Base-by-base conservation (phyloP, 116 monocot genomes). In the Posidonia oceanica region DNA sequence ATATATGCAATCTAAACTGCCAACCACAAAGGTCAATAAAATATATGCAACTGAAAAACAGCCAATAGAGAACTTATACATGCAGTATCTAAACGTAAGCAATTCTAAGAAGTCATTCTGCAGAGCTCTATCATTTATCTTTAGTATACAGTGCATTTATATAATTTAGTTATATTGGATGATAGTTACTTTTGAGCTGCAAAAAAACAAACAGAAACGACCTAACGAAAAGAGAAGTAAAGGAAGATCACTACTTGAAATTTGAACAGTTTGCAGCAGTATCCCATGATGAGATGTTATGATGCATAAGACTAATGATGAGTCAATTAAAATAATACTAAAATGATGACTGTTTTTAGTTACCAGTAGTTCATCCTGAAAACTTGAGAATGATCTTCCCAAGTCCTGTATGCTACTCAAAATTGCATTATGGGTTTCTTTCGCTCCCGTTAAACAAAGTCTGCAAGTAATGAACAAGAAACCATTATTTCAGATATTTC, bases 361-460 rank as follows among this genome's bases (percentile, higher is more conserved):
- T 91, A 96, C 91, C 87, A 96, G 76, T 17, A 96, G 86, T 96
- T 96, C 96, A 76, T 96, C 96, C 63, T 89, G 77, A 57, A 91
- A 96, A 64, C 38, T 76, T 74, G 91, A 77, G 71, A 96, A 89
- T 74, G 79, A 86, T 75, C 81, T 84, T 69, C 84, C 86, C 73
- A 96, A 79, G 58, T 85, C 77, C 39, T 87, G 88, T 80, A 96
- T 89, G 63, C 83, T 88, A 67, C 81, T 88, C 70, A 89, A 77
- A 65, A 96, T 79, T 38, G 81, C 86, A 80, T 87, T 73, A 70
- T 91, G 86, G 48, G 82, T 80, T 80, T 87, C 91, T 68, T 88
- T 96, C 59, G 86, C 89, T 75, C 91, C 96, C 39, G 77, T 86
- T 56, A 96, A 76, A 85, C 85, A 96, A 53, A 80, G 63, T 76